Conservation (phyloP, 2,329 filamentous ascomycete genomes). For the Fusarium siculi region DNA sequence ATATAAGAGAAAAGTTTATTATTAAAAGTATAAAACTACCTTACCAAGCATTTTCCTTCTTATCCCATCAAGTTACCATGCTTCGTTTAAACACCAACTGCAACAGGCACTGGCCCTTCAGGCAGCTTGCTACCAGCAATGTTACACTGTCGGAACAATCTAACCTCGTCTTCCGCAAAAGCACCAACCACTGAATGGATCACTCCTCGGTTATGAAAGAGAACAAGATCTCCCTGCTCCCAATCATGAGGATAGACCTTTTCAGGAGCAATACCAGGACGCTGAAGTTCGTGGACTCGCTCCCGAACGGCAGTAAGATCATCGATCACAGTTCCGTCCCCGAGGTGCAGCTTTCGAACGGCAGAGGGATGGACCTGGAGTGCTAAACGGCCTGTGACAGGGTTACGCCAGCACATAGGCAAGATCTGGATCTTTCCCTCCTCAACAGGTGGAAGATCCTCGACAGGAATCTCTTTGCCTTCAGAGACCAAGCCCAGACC, state of each 20-base stretch:
- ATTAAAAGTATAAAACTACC: too few relatives aligned
- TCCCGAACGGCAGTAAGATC: slow-evolving; percentile 73
- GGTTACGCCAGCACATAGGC: slow-evolving; percentile 83
- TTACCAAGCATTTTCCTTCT: background rate
- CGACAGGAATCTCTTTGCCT: slow-evolving; percentile 67
- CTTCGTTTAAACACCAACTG: background rate
- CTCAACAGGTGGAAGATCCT: slow-evolving; percentile 73
- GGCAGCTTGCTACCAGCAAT: slow-evolving; percentile 73
- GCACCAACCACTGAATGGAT: slow-evolving; percentile 80
- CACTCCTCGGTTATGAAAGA: slow-evolving; percentile 82
- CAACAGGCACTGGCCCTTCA: slow-evolving; percentile 54
- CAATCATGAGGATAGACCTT: slow-evolving; percentile 80
- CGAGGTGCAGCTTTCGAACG: slow-evolving; percentile 73
- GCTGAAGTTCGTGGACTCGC: slow-evolving; percentile 74
- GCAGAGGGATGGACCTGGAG: slow-evolving; percentile 81
- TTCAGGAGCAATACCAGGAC: slow-evolving; percentile 75
- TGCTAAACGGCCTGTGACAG: slow-evolving; percentile 73
- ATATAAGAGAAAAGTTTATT: too few relatives aligned
- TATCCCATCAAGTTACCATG: too few relatives aligned
- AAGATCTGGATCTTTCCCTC: slow-evolving; percentile 74
- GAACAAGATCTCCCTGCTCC: slow-evolving; percentile 78
- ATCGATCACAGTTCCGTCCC: slow-evolving; percentile 74
- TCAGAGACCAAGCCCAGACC: slow-evolving; percentile 79
- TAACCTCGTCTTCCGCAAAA: slow-evolving; percentile 77
- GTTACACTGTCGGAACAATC: slow-evolving; percentile 83